A percentile compares a stretch with the other conserved stretches of the same genome.
Evolutionary conservation across 768 basidiomycete genomes (phyloP).

Genomic region (Russula ochroleuca): DNA sequence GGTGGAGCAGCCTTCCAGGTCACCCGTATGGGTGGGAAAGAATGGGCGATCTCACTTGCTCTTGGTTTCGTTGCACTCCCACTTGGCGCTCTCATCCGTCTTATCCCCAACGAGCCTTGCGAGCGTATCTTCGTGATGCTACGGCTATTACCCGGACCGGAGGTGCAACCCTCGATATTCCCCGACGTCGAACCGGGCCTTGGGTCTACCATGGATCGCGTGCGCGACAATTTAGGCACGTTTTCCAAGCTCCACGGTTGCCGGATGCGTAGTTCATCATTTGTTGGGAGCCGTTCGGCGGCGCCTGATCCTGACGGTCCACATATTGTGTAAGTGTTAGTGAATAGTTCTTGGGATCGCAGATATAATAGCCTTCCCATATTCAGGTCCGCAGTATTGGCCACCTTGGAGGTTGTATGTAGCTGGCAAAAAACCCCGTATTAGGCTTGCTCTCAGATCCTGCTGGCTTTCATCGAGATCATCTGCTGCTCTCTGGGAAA

Average conservation of each 20-base stretch:
- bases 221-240: conserved; percentile 89
- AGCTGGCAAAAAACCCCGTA: conserved; percentile 50
- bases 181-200: conserved; percentile 59
- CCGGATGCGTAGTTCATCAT: conserved; percentile 79
- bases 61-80: conserved; percentile 86
- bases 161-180: conserved; percentile 59
- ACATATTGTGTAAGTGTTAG: conserved; percentile 45
- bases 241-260: conserved; percentile 85
- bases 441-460: conserved; percentile 63
- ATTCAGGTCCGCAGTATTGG: conserved; percentile 61
- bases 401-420: conserved; percentile 56
- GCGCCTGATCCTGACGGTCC: conserved; percentile 47
- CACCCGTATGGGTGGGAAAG: conserved; percentile 65
- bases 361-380: conserved; percentile 34
- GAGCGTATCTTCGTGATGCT: conserved; percentile 54
- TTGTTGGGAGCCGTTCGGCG: conserved; percentile 71
- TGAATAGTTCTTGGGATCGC: conserved; percentile 3
- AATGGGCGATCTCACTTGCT: conserved; percentile 92
- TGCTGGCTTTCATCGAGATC: conserved; percentile 66
- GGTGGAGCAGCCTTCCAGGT: conserved; percentile 93
- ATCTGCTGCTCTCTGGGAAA: conserved; percentile 79
- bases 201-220: conserved; percentile 74
- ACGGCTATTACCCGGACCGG: conserved; percentile 58
- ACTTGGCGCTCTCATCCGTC: conserved; percentile 74
- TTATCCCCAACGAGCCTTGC: conserved; percentile 76